These are phyloP conservation scores for Cryphonectria naterciae DNA, from an alignment of 2,329 filamentous ascomycete species.

Conservation along the genomic window DNA sequence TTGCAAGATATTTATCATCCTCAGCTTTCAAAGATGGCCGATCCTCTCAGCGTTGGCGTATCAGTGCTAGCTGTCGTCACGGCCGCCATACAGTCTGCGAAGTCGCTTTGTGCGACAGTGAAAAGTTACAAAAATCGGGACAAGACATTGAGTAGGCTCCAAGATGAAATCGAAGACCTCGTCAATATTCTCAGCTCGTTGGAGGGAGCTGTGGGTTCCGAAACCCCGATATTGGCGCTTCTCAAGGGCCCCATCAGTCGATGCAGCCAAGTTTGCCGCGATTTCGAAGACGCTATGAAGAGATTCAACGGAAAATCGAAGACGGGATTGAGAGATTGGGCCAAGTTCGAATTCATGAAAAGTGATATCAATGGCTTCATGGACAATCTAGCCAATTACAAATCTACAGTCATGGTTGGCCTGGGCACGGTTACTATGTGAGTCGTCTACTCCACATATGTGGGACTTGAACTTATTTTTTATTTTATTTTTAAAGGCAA, in stretches of 20 bases:
- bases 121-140: neutral
- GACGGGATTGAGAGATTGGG: neutral
- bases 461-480: neutral
- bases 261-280: neutral
- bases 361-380: conserved; percentile 2
- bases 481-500: neutral
- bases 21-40: neutral
- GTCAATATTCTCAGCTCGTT: neutral
- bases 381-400: neutral
- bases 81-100: neutral
- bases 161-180: neutral
- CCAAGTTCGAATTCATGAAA: neutral
- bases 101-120: neutral
- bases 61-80: neutral
- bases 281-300: conserved; percentile 1
- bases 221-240: neutral
- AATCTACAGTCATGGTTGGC: neutral
- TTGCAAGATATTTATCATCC: neutral
- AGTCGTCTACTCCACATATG: neutral
- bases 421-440: conserved; percentile 1
- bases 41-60: neutral
- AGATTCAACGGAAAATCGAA: neutral
- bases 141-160: neutral
- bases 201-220: neutral
- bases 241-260: neutral